Evolutionary conservation across 176 grass and related monocot species (phyloP), one percentile per base, ranked within the genome.

Genomic region (Aegilops longissima): DNA sequence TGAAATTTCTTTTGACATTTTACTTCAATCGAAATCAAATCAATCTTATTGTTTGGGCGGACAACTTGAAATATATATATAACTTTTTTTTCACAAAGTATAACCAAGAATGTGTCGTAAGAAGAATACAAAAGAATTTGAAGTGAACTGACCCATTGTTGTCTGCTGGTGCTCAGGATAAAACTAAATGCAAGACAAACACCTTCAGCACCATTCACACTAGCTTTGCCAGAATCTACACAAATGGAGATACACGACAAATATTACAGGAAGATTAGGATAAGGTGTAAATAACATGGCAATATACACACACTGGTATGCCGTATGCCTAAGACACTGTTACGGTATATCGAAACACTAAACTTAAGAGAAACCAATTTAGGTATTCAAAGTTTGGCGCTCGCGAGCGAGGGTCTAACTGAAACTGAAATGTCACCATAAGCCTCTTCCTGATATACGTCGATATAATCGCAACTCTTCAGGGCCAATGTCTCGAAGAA

Each of bases 401-500:
- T 20, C 36, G 89, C 82, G 23, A 96, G 90, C 21, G 66, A 86
- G 20, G 92, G 83, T 77, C 81, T 93, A 79, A 93, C 85, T 21
- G 61, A 87, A 80, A 99, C 89, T 45, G 89, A 68, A 88, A 99
- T 92, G 73, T 94, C 94, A 70, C 87, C 85, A 39, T 94, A 99
- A 9, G 87, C 42, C 49, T 87, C 89, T 45, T 88, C 89, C 87
- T 99, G 97, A 85, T 79, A 74, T 17, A 94, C 92, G 81, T 96
- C 83, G 78, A 99, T 88, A 80, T 92, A 90, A 47, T 93, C 68
- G 27, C 73, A 89, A 52, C 77, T 96, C 71, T 93, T 99, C 69
- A 99, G 84, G 68, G 94, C 97, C 94, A 94, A 84, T 73, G 92
- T 99, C 80, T 99, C 97, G 4, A 94, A 94, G 89, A 99, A 96